A percentile compares a stretch with the other conserved stretches of the same genome.
Conservation (phyloP, 176 grass and related monocot species). For the Typha latifolia region DNA sequence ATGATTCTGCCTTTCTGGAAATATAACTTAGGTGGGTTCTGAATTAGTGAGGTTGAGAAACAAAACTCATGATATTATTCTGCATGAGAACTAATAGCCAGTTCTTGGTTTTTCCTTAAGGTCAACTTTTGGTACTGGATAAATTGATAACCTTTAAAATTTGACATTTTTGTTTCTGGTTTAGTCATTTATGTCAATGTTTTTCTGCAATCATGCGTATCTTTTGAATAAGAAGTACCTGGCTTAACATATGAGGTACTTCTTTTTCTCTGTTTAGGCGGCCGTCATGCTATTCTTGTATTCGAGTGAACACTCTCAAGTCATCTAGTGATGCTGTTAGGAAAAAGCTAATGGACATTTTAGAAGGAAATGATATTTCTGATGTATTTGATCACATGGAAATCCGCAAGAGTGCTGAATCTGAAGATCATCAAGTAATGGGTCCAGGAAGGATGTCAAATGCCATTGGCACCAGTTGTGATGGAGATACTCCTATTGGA, state of each 20-base stretch:
- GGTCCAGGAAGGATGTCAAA: background rate
- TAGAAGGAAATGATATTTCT: conserved; percentile 29
- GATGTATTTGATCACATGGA: conserved; percentile 31
- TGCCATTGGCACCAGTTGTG: background rate
- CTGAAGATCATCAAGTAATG: conserved; percentile 18
- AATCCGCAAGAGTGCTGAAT: conserved; percentile 19
- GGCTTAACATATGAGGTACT: conserved; percentile 21
- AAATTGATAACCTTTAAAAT: too few species aligned
- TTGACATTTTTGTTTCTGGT: too few species aligned
- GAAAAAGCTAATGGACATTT: conserved; percentile 40
- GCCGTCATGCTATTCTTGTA: conserved; percentile 80
- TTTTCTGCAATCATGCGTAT: background rate
- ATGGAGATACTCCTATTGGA: background rate
- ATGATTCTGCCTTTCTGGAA: too few species aligned
- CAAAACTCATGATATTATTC: too few species aligned
- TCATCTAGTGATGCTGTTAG: conserved; percentile 51
- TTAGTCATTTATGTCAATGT: too few species aligned
- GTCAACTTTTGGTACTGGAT: too few species aligned
- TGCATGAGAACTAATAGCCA: too few species aligned
- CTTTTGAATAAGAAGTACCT: background rate
- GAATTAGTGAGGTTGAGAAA: too few species aligned
- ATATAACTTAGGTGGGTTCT: too few species aligned
- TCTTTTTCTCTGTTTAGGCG: conserved; percentile 38
- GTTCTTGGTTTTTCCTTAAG: too few species aligned
- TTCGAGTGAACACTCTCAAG: conserved; percentile 79